Evolutionary conservation across 306 rosid species (phyloP).

Genomic region (Vachellia pachyceras): DNA sequence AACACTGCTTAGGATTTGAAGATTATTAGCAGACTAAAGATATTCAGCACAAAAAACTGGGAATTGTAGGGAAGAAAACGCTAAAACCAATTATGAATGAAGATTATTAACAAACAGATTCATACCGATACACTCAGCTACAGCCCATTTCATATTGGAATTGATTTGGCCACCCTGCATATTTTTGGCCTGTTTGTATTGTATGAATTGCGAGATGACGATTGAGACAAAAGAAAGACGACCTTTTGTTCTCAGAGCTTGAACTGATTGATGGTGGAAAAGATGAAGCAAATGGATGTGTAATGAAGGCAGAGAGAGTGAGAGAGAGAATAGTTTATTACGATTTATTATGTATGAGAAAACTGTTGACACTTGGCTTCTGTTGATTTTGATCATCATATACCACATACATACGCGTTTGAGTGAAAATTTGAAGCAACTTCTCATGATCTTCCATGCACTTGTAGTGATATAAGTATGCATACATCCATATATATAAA

Average conservation of each 20-base stretch:
- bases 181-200: neutral
- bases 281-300: neutral
- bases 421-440: too few relatives aligned
- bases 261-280: neutral
- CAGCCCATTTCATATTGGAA: conserved; percentile 43
- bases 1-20: too few relatives aligned
- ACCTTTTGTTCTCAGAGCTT: conserved; percentile 9
- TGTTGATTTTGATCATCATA: neutral
- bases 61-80: neutral
- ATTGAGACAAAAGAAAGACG: conserved; percentile 7
- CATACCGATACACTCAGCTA: conserved; percentile 1
- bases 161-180: neutral
- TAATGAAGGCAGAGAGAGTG: neutral
- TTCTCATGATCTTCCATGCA: neutral
- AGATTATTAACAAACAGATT: neutral
- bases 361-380: neutral
- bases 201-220: neutral
- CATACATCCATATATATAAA: too few relatives aligned
- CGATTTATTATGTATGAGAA: neutral
- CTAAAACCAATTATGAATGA: neutral
- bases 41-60: neutral
- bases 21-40: too few relatives aligned
- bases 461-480: neutral
- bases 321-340: neutral
- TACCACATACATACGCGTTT: too few relatives aligned